phyloP scores from a whole-genome alignment of 2,329 filamentous ascomycete species.

The Aspergillus brunneoviolaceus region DNA sequence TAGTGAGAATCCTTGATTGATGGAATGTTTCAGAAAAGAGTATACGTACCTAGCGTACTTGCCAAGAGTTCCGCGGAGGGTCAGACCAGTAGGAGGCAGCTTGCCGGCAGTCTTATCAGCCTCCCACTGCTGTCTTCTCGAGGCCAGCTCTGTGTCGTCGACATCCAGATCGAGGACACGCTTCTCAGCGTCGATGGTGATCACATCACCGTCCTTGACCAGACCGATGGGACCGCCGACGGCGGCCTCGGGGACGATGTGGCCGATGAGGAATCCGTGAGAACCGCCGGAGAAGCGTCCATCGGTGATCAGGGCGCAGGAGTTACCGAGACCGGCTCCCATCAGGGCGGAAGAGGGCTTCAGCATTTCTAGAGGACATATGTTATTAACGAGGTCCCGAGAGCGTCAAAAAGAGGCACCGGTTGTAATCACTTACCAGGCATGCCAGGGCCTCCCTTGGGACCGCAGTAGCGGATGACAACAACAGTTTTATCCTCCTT shows the following conservation, averaged over 20 bases:
- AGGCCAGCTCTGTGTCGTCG: conserved; percentile 62
- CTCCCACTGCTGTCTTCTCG: conserved; percentile 61
- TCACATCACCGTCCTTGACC: conserved; percentile 75
- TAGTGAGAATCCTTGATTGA: too few relatives aligned
- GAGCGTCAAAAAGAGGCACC: background rate
- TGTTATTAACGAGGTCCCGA: background rate
- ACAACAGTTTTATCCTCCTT: conserved; percentile 76
- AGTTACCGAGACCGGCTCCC: conserved; percentile 68
- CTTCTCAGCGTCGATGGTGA: conserved; percentile 79
- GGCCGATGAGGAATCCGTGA: conserved; percentile 84
- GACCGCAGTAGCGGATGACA: conserved; percentile 63
- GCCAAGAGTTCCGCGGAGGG: conserved; percentile 64
- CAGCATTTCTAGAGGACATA: conserved; percentile 56
- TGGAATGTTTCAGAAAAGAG: background rate
- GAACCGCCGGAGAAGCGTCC: conserved; percentile 65
- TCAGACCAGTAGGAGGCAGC: conserved; percentile 53
- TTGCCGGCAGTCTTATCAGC: conserved; percentile 40
- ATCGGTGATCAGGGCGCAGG: conserved; percentile 71
- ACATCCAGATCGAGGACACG: conserved; percentile 66
- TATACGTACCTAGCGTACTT: conserved; percentile 61
- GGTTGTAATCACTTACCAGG: conserved; percentile 31
- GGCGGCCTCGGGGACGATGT: conserved; percentile 84
- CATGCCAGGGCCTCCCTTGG: conserved; percentile 64
- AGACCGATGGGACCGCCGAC: conserved; percentile 82
- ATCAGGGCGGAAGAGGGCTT: conserved; percentile 71